These are phyloP conservation scores for Lindgomyces ingoldianus DNA, from an alignment of 495 filamentous ascomycete species.

Conservation along the genomic window DNA sequence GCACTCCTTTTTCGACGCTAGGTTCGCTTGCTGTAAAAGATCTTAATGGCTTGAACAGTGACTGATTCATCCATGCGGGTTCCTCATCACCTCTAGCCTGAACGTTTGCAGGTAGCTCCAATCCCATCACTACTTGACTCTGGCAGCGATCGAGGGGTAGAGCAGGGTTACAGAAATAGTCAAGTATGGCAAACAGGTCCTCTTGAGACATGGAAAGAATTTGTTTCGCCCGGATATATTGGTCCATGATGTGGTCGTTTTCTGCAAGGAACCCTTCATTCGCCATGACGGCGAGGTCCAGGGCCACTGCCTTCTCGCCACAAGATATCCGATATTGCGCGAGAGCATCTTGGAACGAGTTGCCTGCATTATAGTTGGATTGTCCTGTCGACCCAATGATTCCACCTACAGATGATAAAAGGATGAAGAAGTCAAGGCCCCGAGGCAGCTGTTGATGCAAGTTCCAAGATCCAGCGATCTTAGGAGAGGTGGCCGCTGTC, in stretches of 20 bases:
- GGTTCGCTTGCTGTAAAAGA: background rate
- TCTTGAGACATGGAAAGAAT: background rate
- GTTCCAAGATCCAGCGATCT: slow-evolving; percentile 17
- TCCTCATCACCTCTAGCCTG: too few species aligned
- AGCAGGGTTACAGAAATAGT: background rate
- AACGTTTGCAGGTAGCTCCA: background rate
- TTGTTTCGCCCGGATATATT: background rate
- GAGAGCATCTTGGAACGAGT: slow-evolving; percentile 28
- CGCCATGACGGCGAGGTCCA: background rate
- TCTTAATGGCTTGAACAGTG: background rate
- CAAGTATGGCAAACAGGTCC: background rate
- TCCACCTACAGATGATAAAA: slow-evolving; percentile 25
- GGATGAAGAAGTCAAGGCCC: slow-evolving; percentile 32
- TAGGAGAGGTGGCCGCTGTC: background rate
- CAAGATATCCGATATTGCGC: slow-evolving; percentile 2
- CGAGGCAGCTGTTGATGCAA: background rate
- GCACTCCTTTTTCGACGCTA: too few species aligned
- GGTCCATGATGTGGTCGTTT: background rate
- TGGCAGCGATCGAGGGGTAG: background rate
- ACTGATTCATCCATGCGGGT: background rate
- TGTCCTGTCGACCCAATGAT: slow-evolving; percentile 23
- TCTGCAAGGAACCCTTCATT: background rate
- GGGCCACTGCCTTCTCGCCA: slow-evolving; percentile 9
- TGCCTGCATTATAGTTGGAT: slow-evolving; percentile 31
- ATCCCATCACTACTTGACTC: background rate